A percentile compares a stretch with the other conserved stretches of the same genome.
These are phyloP conservation scores for Erysimum pusillum DNA, from an alignment of 441 rosid genomes.

Conservation along the genomic window DNA sequence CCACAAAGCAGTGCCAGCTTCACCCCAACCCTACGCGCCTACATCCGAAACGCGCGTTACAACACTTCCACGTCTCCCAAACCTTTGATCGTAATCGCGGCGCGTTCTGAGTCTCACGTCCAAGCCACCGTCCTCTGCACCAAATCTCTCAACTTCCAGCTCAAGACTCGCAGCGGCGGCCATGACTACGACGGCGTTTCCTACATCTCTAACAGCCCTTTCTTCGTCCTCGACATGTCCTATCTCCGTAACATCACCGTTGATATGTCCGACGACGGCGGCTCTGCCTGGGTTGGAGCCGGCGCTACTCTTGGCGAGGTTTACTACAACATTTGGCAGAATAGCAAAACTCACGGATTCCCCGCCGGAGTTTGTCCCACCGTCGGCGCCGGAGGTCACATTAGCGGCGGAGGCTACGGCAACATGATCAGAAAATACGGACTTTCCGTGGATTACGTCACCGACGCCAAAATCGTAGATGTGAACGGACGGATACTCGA, in stretches of 20 bases:
- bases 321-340: slow-evolving; percentile 49
- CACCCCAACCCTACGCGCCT: slow-evolving; percentile 40
- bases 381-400: slow-evolving; percentile 57
- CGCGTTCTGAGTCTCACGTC: slow-evolving; percentile 47
- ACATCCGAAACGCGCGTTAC: slow-evolving; percentile 48
- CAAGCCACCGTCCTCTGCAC: slow-evolving; percentile 57
- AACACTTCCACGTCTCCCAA: slow-evolving; percentile 47
- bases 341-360: slow-evolving; percentile 49
- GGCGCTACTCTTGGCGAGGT: slow-evolving; percentile 60
- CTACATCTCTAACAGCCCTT: slow-evolving; percentile 49
- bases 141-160: slow-evolving; percentile 34
- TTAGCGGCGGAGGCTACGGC: slow-evolving; percentile 60
- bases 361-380: slow-evolving; percentile 60
- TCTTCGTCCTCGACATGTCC: slow-evolving; percentile 58
- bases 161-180: slow-evolving; percentile 59
- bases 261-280: too few species aligned
- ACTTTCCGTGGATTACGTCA: slow-evolving; percentile 53
- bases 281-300: slow-evolving; percentile 52
- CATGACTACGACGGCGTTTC: slow-evolving; percentile 63
- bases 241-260: slow-evolving; percentile 49
- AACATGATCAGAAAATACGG: slow-evolving; percentile 63
- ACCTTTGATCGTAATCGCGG: slow-evolving; percentile 51
- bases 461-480: slow-evolving; percentile 52
- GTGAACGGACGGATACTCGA: slow-evolving; percentile 51
- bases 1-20: too few species aligned